Conservation (phyloP, 2,329 filamentous ascomycete species). For the Scytalidium sp. region DNA sequence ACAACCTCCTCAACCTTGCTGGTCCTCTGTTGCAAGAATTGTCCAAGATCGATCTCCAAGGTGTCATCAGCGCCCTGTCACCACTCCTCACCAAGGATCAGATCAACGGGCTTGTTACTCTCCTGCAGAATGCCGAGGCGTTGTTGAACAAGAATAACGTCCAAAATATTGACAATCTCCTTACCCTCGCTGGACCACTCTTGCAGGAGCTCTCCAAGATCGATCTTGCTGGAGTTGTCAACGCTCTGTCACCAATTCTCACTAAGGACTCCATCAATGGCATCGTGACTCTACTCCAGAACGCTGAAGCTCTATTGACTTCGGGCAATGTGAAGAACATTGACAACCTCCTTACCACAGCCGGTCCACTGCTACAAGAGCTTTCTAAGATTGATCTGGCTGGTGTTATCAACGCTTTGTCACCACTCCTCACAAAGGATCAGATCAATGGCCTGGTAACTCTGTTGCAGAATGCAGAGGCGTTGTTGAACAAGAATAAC, state of each 20-base stretch:
- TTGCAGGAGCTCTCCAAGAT: background rate
- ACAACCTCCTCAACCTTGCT: conserved; percentile 9
- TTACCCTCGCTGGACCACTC: background rate
- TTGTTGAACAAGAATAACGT: background rate
- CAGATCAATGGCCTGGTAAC: background rate
- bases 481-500: background rate
- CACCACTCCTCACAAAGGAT: background rate
- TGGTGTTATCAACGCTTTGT: background rate
- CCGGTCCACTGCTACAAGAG: background rate
- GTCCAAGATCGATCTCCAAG: conserved; percentile 25
- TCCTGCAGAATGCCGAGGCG: background rate
- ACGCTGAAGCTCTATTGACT: background rate
- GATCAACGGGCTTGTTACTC: background rate
- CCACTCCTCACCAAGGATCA: conserved; percentile 32
- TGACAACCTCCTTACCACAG: background rate
- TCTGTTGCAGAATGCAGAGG: background rate
- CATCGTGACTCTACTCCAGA: background rate
- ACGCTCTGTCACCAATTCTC: background rate
- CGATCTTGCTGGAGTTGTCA: background rate
- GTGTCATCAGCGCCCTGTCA: conserved; percentile 28
- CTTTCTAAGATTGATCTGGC: background rate
- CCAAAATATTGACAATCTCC: background rate
- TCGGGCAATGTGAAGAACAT: background rate
- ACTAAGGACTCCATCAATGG: background rate
- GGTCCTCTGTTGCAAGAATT: conserved; percentile 11